A percentile compares a stretch with the other conserved stretches of the same genome.
Evolutionary conservation across 345 rosid species (phyloP).

Genomic region (Psidium friedrichsthalianum): DNA sequence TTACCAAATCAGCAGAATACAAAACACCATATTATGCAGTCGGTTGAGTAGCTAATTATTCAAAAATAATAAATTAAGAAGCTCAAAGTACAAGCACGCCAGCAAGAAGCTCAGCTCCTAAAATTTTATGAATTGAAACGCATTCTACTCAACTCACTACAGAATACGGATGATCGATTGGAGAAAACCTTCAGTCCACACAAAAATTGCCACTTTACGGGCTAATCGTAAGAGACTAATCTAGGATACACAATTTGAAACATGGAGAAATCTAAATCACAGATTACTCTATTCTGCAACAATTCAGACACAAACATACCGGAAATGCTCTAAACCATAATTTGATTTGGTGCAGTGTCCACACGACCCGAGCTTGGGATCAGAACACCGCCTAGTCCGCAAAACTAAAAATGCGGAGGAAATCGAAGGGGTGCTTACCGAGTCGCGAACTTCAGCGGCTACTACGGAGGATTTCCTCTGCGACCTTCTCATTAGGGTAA

Average conservation of each 20-base stretch:
- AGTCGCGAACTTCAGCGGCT: not conserved
- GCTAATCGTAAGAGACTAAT: not conserved
- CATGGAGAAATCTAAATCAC: not conserved
- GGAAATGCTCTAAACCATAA: no score
- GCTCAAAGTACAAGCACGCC: not conserved
- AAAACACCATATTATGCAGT: not conserved
- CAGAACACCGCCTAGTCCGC: not conserved
- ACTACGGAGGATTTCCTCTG: not conserved
- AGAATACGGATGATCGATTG: not conserved
- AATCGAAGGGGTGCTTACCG: not conserved
- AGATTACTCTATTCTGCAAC: not conserved
- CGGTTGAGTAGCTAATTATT: not conserved
- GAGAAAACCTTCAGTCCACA: not conserved
- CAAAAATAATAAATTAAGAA: not conserved
- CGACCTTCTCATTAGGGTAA: not conserved
- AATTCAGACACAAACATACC: no score
- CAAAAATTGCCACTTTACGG: not conserved
- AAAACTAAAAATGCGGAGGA: not conserved
- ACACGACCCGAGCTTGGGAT: not conserved
- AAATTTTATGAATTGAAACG: not conserved
- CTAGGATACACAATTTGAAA: not conserved
- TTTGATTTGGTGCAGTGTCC: no score
- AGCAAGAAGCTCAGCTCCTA: not conserved
- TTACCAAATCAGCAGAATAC: no score
- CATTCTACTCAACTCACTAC: not conserved